A percentile compares a stretch with the other conserved stretches of the same genome.
phyloP scores from a whole-genome alignment of 345 rosid species.

The Syzygium aqueum region DNA sequence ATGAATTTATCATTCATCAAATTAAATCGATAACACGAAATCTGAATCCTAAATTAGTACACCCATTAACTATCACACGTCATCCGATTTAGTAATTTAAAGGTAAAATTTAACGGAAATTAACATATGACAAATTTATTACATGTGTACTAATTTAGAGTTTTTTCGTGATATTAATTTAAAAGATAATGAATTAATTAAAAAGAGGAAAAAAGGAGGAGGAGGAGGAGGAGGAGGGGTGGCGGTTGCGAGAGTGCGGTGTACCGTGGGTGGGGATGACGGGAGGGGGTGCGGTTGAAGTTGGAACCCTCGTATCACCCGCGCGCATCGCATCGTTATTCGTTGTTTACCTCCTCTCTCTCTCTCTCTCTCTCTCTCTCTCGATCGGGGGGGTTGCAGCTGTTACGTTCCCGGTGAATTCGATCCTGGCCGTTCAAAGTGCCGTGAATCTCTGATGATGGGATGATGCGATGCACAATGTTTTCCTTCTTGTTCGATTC shows the following conservation, averaged over 20 bases:
- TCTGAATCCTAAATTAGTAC: too few species aligned
- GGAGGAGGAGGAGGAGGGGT: background rate
- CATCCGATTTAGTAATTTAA: too few species aligned
- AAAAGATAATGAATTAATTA: background rate
- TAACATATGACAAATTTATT: too few species aligned
- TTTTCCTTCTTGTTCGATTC: background rate
- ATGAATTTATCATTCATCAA: too few species aligned
- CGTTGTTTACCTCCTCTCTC: background rate
- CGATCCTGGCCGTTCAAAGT: background rate
- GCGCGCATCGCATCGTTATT: background rate
- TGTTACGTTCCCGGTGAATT: background rate
- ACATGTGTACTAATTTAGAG: too few species aligned
- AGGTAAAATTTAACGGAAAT: too few species aligned
- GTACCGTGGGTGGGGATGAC: background rate
- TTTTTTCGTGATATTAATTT: background rate
- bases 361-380: background rate
- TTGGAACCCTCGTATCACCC: background rate
- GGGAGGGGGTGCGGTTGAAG: background rate
- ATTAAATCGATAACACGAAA: too few species aligned
- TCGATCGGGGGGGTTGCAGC: background rate
- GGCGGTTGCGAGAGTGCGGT: background rate
- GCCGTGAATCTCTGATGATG: background rate
- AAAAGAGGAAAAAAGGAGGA: background rate
- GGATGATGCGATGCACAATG: background rate
- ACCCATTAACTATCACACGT: too few species aligned